Conservation (phyloP, 768 basidiomycete species). For the Auriscalpium vulgare region DNA sequence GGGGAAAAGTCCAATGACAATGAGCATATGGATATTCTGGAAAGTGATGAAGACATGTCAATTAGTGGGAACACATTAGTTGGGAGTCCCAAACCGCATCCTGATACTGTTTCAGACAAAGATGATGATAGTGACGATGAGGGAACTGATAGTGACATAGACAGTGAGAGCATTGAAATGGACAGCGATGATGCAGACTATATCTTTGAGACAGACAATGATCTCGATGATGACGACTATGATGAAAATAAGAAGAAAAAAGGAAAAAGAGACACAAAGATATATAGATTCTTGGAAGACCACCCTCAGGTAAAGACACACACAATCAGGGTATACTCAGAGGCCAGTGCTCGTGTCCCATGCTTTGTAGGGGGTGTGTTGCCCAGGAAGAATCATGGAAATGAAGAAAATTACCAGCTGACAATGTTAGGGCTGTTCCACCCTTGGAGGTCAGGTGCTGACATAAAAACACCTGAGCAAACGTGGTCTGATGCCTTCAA, state of each 20-base stretch:
- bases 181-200: neutral
- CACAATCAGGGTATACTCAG: conserved; percentile 3
- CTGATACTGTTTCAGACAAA: neutral
- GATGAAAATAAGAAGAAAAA: neutral
- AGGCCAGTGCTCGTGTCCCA: conserved; percentile 10
- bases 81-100: neutral
- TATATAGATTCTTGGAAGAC: conserved; percentile 5
- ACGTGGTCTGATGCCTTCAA: conserved; percentile 21
- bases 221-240: neutral
- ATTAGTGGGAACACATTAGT: neutral
- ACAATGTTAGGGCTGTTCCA: conserved; percentile 13
- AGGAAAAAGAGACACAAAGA: neutral
- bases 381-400: conserved; percentile 21
- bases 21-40: no score
- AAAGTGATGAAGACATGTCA: no score
- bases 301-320: conserved; percentile 22
- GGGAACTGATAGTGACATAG: neutral
- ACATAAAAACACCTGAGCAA: conserved; percentile 4
- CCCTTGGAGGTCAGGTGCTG: conserved; percentile 4
- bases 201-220: neutral
- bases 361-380: conserved; percentile 24
- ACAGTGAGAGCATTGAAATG: neutral
- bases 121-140: neutral
- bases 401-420: conserved; percentile 10
- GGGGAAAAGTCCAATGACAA: no score